These are phyloP conservation scores for Russula earlei DNA, from an alignment of 768 basidiomycete species.

Conservation along the genomic window DNA sequence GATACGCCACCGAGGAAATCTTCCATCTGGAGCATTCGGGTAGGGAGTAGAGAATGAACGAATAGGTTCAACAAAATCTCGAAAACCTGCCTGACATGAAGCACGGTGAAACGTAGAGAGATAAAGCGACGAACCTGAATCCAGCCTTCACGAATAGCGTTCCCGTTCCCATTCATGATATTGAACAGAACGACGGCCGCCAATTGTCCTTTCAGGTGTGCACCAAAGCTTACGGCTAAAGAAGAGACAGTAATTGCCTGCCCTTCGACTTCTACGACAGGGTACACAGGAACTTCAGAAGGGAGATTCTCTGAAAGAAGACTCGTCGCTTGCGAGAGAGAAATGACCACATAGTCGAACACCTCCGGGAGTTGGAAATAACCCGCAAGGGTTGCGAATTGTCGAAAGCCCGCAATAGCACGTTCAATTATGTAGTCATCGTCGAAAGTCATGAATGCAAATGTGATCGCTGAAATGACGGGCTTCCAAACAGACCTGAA, in stretches of 20 bases:
- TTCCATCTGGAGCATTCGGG: constrained; percentile 91
- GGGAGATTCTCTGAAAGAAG: constrained; percentile 68
- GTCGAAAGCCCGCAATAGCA: constrained; percentile 91
- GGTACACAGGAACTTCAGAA: constrained; percentile 70
- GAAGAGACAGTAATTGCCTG: constrained; percentile 87
- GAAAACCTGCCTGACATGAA: constrained; percentile 56
- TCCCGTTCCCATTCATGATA: constrained; percentile 93
- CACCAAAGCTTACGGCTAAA: constrained; percentile 87
- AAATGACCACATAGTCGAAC: constrained; percentile 92
- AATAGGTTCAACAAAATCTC: constrained; percentile 98
- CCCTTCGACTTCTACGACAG: constrained; percentile 82
- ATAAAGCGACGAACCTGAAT: constrained; percentile 47
- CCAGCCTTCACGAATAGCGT: constrained; percentile 93
- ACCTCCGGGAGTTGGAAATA: constrained; percentile 88
- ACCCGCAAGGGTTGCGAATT: constrained; percentile 89
- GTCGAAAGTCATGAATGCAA: constrained; percentile 91
- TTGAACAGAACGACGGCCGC: constrained; percentile 97
- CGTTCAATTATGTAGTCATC: constrained; percentile 96
- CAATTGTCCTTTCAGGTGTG: constrained; percentile 89
- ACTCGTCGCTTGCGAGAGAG: constrained; percentile 85
- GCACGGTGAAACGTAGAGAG: not conserved
- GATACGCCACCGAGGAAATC: constrained; percentile 95
- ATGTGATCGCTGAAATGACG: constrained; percentile 87
- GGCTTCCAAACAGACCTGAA: constrained; percentile 92
- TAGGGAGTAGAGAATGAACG: constrained; percentile 84